Evolutionary conservation across 2,329 filamentous ascomycete species (phyloP), one percentile per base, ranked within the genome.

Genomic region (Amylocarpus encephaloides): DNA sequence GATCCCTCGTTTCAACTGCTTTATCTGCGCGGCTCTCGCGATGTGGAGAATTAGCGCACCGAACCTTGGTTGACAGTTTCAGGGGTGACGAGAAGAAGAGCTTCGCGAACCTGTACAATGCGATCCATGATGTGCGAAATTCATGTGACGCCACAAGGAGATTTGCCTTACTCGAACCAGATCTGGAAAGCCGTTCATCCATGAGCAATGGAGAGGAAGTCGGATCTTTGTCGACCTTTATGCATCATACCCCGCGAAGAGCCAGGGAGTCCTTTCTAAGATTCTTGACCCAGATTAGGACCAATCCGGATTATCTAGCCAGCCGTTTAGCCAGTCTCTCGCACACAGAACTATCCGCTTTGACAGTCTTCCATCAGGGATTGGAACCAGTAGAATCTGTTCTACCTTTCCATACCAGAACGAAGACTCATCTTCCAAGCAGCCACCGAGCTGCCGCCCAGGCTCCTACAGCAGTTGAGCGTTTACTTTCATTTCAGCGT

Each of bases 261-360:
- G 82, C 88, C 49, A 77, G 88, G 64, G 81, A 88, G 54, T 81
- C 84, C 39, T 80, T 96, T 52, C 67, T 96, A 51, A 80, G 82
- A 55, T 92, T 97, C 64, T 71, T 97, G 60, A 84, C 81, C 43
- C 81, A 88, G 68, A 79, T 96, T 55, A 83, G 92, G 60, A 90
- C 86, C 56, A 91, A 95, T 66, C 84, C 89, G 34, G 83, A 91
- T 62, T 97, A 94, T 69, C 69, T 98, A 67, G 88, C 92, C 62
- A 83, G 86, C 56, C 82, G 91, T 57, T 78, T 98, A 57, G 83
- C 82, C 66, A 82, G 80, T 62, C 74, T 98, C 59, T 83, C 83
- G 49, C 80, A 83, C 52, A 72, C 82, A 54, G 91, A 97, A 68
- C 77, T 96, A 48, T 80, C 84, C 59, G 78, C 84, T 49, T 76